Evolutionary conservation across 257 asterid species (phyloP), one percentile per base, ranked within the genome.

Genomic region (Misopates orontium): DNA sequence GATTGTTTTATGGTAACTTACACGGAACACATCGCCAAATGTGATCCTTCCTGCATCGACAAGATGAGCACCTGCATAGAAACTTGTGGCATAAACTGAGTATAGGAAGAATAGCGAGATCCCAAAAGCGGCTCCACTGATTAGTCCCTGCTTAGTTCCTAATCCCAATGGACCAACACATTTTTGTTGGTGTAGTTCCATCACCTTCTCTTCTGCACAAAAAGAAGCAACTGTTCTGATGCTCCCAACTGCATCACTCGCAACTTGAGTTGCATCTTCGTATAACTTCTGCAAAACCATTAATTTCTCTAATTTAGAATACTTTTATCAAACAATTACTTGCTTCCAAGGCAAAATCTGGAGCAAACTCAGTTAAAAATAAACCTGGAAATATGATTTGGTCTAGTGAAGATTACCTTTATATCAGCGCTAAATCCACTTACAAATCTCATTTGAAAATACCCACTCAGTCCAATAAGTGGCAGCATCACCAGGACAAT

Each of bases 201-300:
- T 62, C 28, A 87, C 88, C 64, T 80, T 83, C 51, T 82, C 84
- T 52, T 89, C 97, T 0, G 97, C 91, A 53, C 84, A 77, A 56
- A 87, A 85, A 0, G 97, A 85, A 67, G 95, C 86, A 50, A 89
- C 81, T 5, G 95, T 87, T 55, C 91, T 73, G 5, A 87, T 87
- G 50, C 80, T 85, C 44, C 88, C 84, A 4, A 87, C 80, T 19
- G 91, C 93, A 58, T 83, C 91, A 55, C 82, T 80, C 0, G 86
- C 95, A 20, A 87, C 84, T 71, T 82, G 83, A 60, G 76, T 80
- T 22, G 91, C 95, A 22, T 80, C 95, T 70, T 85, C 88, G 16
- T 86, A 83, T 60, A 75, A 2, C 70, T 78, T 76, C 96, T 89
- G 82, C 8, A 56, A 54, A 24, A 18, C 21, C 10, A 66, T 25